Evolutionary conservation across 768 basidiomycete species (phyloP).

Genomic region (Mycena venus): DNA sequence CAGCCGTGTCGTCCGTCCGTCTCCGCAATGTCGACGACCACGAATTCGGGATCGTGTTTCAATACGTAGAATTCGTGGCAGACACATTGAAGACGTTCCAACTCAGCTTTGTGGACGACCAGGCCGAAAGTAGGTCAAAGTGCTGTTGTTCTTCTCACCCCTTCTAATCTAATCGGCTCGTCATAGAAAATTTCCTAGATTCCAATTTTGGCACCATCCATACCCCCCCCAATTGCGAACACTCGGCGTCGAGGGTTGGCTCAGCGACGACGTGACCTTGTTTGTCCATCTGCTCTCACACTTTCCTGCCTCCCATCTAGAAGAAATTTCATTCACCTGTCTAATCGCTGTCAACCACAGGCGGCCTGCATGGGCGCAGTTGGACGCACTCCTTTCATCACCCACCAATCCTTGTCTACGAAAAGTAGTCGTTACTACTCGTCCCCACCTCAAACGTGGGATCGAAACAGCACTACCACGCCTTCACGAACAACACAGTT

Average conservation of each 20-base stretch:
- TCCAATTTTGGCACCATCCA: slow-evolving; percentile 2
- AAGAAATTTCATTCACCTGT: slow-evolving; percentile 14
- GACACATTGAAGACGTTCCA: slow-evolving; percentile 4
- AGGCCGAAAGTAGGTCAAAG: slow-evolving; percentile 23
- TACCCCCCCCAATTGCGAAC: not conserved
- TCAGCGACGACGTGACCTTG: slow-evolving; percentile 7
- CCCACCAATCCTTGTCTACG: not conserved
- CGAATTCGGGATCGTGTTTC: slow-evolving; percentile 16
- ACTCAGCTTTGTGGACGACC: slow-evolving; percentile 21
- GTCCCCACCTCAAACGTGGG: not conserved
- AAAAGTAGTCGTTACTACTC: slow-evolving; percentile 4
- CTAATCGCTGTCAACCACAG: not conserved
- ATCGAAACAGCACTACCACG: slow-evolving; percentile 2
- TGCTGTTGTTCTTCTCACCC: not conserved
- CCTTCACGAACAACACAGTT: slow-evolving; percentile 2
- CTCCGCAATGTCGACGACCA: slow-evolving; percentile 16
- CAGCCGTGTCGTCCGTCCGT: slow-evolving; percentile 15
- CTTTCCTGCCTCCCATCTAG: not conserved
- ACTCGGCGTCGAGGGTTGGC: slow-evolving; percentile 9
- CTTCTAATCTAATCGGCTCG: not conserved
- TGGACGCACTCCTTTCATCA: not conserved
- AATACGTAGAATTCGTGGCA: slow-evolving; percentile 16
- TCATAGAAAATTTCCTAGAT: not conserved
- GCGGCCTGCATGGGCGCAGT: slow-evolving; percentile 3
- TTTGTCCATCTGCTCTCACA: slow-evolving; percentile 8